These are phyloP conservation scores for Bryoerythrophyllum caledonicum DNA, from an alignment of 225 moss, liverwort and hornwort species.

Conservation along the genomic window DNA sequence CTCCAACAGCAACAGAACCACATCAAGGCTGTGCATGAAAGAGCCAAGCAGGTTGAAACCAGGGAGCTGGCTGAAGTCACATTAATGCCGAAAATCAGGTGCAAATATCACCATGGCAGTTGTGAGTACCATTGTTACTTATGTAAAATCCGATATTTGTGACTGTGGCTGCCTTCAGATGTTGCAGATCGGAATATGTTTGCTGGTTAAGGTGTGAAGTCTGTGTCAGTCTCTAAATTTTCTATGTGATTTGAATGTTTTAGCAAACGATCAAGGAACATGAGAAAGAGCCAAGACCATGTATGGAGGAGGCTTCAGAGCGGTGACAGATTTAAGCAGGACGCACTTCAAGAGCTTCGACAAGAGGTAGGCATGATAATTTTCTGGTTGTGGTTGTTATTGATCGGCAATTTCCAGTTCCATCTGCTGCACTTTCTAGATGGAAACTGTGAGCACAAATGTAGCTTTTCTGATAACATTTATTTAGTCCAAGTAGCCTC, in stretches of 20 bases:
- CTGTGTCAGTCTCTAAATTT: neutral
- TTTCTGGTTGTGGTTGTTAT: neutral
- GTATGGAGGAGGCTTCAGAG: conserved; percentile 80
- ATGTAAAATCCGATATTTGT: no score
- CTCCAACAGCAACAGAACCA: conserved; percentile 57
- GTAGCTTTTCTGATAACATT: no score
- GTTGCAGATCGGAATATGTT: neutral
- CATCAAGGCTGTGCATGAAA: conserved; percentile 60
- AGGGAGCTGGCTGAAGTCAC: conserved; percentile 78
- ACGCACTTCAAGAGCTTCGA: conserved; percentile 69
- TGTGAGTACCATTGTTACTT: no score
- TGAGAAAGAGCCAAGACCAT: conserved; percentile 59
- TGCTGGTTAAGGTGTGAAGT: neutral
- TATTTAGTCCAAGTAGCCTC: no score
- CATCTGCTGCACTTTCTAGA: no score
- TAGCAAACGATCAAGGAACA: conserved; percentile 81
- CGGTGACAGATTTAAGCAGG: conserved; percentile 68
- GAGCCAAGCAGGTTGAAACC: conserved; percentile 63
- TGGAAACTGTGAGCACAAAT: no score
- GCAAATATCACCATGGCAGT: no score
- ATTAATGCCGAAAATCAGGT: conserved; percentile 72
- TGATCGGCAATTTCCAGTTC: no score
- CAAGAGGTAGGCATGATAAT: conserved; percentile 23
- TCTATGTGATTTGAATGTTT: conserved; percentile 37
- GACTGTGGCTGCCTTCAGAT: no score